phyloP scores from a whole-genome alignment of 345 rosid species.

The Anacardium occidentale region DNA sequence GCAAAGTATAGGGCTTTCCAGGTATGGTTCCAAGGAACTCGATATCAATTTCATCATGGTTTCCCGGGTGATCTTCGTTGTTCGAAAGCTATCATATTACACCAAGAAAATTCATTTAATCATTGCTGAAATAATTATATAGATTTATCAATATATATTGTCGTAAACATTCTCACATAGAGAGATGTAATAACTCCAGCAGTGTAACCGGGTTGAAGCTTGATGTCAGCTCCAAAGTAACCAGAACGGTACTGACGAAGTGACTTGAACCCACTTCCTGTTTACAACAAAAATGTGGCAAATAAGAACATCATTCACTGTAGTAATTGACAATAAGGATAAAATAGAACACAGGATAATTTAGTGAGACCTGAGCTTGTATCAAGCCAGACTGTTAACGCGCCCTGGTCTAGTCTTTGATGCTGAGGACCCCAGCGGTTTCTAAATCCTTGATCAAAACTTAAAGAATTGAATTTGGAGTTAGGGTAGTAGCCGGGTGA shows the following conservation, averaged over 20 bases:
- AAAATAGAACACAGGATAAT: not conserved
- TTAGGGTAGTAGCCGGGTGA: constrained; percentile 84
- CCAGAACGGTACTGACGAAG: constrained; percentile 60
- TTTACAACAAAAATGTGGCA: constrained; percentile 10
- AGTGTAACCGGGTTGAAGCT: constrained; percentile 87
- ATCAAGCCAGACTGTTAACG: constrained; percentile 77
- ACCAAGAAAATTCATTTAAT: too few species aligned
- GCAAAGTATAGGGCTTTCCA: constrained; percentile 71
- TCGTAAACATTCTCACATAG: constrained; percentile 43
- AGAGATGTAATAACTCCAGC: constrained; percentile 90
- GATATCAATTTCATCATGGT: constrained; percentile 87
- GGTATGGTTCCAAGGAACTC: constrained; percentile 85
- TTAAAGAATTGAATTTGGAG: constrained; percentile 42
- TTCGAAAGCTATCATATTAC: constrained; percentile 62
- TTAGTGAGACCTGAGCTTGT: constrained; percentile 46
- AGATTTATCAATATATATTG: too few species aligned
- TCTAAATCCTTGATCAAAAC: constrained; percentile 51
- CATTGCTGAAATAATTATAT: too few species aligned
- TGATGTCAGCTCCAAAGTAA: constrained; percentile 77
- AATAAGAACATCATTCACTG: not conserved
- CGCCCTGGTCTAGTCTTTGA: constrained; percentile 59
- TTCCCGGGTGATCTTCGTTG: constrained; percentile 72
- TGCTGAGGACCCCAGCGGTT: constrained; percentile 88
- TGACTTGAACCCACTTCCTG: constrained; percentile 97
- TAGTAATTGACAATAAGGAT: constrained; percentile 9